Evolutionary conservation across 2,329 filamentous ascomycete genomes (phyloP), one percentile per base, ranked within the genome.

Genomic region (Neobulgaria alba): DNA sequence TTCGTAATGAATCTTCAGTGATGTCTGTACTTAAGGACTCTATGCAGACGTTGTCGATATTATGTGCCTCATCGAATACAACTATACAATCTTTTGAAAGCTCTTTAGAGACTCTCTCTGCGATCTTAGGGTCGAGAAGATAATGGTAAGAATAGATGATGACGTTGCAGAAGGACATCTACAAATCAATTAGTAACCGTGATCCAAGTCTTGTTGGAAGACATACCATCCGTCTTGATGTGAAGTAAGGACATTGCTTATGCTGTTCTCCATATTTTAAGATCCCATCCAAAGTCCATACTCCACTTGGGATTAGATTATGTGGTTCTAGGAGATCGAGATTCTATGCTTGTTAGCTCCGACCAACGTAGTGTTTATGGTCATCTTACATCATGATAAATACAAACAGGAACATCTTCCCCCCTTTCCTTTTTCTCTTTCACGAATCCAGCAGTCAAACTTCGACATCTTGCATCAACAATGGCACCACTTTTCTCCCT

Each of bases 71-170:
- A 57, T 98, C 92, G 51, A 98, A 98, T 3, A 98, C 92, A 15
- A 98, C 86, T 38, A 98, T 98, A 61, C 89, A 95, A 61, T 98
- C 93, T 55, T 95, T 95, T 0, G 92, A 95, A 9, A 98, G 76
- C 57, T 98, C 92, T 61, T 84, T 88, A 0, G 92, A 96, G 2
- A 59, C 56, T 18, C 56, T 17, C 59, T 98, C 92, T 10, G 92
- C 92, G 55, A 98, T 98, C 61, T 98, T 98, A 2, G 92, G 92
- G 56, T 98, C 93, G 12, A 98, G 76, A 3, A 98, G 76, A 58
- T 98, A 98, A 63, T 98, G 92, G 59, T 98, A 98, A 0, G 92
- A 98, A 67, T 98, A 98, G 52, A 98, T 98, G 57, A 98, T 95
- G 58, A 98, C 88, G 61, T 98, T 96, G 73, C 92, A 98, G 59